These are phyloP conservation scores for Diaporthe humulicola DNA, from an alignment of 2,329 filamentous ascomycete genomes.

Conservation along the genomic window DNA sequence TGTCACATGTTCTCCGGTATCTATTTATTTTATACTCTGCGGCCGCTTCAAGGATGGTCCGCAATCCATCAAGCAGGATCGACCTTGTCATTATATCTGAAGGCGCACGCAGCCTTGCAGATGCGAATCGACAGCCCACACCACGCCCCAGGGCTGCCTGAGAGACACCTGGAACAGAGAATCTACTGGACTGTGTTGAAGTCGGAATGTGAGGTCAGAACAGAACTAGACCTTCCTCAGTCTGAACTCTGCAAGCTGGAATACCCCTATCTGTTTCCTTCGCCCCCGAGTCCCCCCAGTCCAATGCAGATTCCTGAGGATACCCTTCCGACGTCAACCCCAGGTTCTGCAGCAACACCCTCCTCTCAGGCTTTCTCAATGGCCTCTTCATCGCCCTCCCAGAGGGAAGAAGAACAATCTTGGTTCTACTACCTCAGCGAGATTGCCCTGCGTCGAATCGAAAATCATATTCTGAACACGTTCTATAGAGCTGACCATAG, in stretches of 20 bases:
- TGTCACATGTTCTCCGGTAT: neutral
- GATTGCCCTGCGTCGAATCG: neutral
- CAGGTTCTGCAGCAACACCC: neutral
- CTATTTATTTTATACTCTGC: neutral
- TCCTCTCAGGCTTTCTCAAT: neutral
- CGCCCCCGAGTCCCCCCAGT: neutral
- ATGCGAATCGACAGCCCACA: neutral
- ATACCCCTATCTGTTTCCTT: neutral
- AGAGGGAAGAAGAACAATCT: neutral
- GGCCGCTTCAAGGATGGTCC: neutral
- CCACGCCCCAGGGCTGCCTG: neutral
- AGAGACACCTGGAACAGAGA: neutral
- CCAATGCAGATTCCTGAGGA: neutral
- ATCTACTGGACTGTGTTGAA: constrained; percentile 2
- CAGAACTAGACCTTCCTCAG: neutral
- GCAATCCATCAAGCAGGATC: neutral
- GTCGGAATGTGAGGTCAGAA: neutral
- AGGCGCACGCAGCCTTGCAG: neutral
- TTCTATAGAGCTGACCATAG: neutral
- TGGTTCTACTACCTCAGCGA: neutral
- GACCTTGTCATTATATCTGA: neutral
- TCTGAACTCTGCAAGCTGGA: neutral
- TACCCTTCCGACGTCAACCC: neutral
- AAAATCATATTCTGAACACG: neutral
- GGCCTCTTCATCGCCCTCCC: neutral